These are phyloP conservation scores for Puya raimondii DNA, from an alignment of 176 grass and related monocot genomes.

Conservation along the genomic window DNA sequence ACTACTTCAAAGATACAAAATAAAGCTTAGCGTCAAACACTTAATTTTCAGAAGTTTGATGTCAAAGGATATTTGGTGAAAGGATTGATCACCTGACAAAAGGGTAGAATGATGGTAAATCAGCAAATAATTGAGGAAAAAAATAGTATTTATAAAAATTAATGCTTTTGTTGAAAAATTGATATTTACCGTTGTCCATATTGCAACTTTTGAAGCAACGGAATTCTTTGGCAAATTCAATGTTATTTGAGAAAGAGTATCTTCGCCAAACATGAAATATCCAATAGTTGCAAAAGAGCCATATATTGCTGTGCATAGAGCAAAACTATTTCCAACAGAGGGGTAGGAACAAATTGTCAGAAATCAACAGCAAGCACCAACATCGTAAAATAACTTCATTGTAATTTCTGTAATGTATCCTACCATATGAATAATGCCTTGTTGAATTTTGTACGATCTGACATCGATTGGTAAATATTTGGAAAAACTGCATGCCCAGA, in stretches of 20 bases:
- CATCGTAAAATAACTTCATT: constrained; percentile 7
- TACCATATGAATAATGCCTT: constrained; percentile 80
- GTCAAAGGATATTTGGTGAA: constrained; percentile 93
- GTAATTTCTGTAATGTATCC: background rate
- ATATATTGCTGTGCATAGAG: constrained; percentile 70
- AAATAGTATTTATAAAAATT: background rate
- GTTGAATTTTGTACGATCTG: constrained; percentile 75
- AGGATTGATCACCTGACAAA: constrained; percentile 74
- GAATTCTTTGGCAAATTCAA: constrained; percentile 82
- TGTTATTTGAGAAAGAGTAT: constrained; percentile 83
- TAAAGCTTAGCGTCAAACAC: constrained; percentile 6
- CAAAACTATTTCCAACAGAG: constrained; percentile 44
- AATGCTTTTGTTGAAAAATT: background rate
- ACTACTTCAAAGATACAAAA: constrained; percentile 9
- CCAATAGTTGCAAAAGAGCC: constrained; percentile 67
- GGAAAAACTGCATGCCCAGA: constrained; percentile 85
- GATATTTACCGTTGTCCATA: constrained; percentile 82
- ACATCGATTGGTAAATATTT: constrained; percentile 96
- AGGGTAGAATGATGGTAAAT: constrained; percentile 6
- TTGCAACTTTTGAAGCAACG: constrained; percentile 65
- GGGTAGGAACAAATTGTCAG: constrained; percentile 15
- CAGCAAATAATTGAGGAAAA: constrained; percentile 1
- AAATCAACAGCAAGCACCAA: constrained; percentile 19
- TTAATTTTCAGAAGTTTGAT: background rate
- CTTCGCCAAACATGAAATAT: constrained; percentile 90